phyloP scores from a whole-genome alignment of 345 rosid genomes.

The Cardamine occulta region DNA sequence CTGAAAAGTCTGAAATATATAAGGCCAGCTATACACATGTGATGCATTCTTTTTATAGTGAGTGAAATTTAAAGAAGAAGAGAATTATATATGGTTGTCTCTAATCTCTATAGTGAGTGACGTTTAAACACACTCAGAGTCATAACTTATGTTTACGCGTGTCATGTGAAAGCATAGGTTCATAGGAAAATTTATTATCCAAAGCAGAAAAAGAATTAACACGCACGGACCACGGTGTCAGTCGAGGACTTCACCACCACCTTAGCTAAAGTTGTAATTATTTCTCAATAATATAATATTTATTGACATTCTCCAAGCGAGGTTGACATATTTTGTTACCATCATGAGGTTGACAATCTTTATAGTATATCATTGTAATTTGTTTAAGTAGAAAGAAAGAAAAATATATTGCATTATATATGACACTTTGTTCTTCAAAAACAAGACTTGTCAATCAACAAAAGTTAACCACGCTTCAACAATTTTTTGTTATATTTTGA shows the following conservation, averaged over 20 bases:
- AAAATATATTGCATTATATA: no score
- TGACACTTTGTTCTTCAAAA: not conserved
- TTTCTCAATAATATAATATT: not conserved
- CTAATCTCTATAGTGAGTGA: no score
- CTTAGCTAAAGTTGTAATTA: not conserved
- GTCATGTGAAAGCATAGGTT: constrained; percentile 12
- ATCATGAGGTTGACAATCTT: constrained; percentile 23
- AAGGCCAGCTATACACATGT: no score
- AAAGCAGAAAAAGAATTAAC: not conserved
- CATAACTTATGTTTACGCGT: constrained; percentile 1
- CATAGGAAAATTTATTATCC: not conserved
- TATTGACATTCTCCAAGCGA: constrained; percentile 22
- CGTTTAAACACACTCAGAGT: no score
- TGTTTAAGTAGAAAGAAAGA: not conserved
- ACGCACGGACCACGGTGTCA: constrained; percentile 40
- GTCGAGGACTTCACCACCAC: constrained; percentile 24
- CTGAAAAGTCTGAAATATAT: no score
- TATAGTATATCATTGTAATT: not conserved
- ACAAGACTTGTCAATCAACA: not conserved
- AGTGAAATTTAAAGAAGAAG: no score
- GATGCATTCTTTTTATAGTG: no score
- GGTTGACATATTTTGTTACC: constrained; percentile 9
- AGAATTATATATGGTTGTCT: no score
- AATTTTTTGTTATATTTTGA: not conserved
- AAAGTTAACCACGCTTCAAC: not conserved